Evolutionary conservation across 1,139 yeast genomes (phyloP).

Genomic region (Taphrina wiesneri): DNA sequence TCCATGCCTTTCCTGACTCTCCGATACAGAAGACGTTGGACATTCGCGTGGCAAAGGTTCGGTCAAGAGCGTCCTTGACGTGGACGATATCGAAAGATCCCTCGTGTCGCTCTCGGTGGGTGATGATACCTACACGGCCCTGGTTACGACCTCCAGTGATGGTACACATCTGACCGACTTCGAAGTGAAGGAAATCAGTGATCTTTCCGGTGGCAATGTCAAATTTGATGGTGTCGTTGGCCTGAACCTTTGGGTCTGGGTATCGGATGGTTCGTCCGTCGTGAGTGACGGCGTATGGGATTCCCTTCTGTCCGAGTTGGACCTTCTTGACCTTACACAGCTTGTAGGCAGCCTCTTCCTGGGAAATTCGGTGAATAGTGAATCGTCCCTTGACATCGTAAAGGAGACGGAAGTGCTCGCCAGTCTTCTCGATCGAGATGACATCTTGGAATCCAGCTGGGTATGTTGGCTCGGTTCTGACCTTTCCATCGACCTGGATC

Average conservation of each 20-base stretch:
- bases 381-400: constrained; percentile 99
- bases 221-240: constrained; percentile 95
- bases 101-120: constrained; percentile 98
- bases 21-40: constrained; percentile 96
- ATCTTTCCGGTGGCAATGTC: constrained; percentile 95
- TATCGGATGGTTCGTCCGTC: constrained; percentile 99
- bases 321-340: constrained; percentile 97
- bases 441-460: constrained; percentile 99
- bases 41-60: constrained; percentile 98
- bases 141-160: constrained; percentile 99
- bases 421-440: constrained; percentile 93
- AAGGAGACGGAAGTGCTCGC: constrained; percentile 97
- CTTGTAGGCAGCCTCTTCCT: constrained; percentile 97
- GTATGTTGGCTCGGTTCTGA: constrained; percentile 97
- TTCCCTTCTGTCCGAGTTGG: constrained; percentile 96
- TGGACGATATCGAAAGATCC: constrained; percentile 99
- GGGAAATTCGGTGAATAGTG: constrained; percentile 98
- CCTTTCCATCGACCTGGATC: constrained; percentile 98
- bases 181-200: constrained; percentile 87
- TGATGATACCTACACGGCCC: constrained; percentile 99
- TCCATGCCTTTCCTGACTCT: constrained; percentile 96
- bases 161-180: constrained; percentile 93
- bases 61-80: constrained; percentile 95
- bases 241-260: constrained; percentile 96
- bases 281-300: constrained; percentile 97